phyloP scores from a whole-genome alignment of 2,329 filamentous ascomycete species.

The Penicillium sclerotiorum region DNA sequence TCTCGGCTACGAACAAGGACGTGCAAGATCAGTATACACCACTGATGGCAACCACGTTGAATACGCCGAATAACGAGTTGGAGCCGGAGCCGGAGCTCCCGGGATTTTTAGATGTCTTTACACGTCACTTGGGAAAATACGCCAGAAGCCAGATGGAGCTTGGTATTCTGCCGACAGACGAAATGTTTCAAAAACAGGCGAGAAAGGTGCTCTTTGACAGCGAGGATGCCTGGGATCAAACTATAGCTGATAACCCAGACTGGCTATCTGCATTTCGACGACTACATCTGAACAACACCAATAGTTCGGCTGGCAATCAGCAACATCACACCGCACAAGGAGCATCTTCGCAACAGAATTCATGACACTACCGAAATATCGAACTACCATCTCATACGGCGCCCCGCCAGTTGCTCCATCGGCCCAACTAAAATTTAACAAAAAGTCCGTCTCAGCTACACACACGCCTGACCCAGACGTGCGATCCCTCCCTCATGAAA shows the following conservation, averaged over 20 bases:
- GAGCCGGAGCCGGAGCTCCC: slow-evolving; percentile 4
- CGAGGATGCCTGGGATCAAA: slow-evolving; percentile 54
- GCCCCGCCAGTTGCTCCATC: no score
- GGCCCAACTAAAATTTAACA: no score
- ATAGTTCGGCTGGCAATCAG: not conserved
- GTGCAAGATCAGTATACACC: slow-evolving; percentile 18
- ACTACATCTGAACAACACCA: slow-evolving; percentile 7
- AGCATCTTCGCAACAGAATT: no score
- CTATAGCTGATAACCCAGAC: slow-evolving; percentile 29
- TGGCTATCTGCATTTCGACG: slow-evolving; percentile 25
- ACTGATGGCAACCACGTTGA: slow-evolving; percentile 11
- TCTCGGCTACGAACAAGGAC: slow-evolving; percentile 18
- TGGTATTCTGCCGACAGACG: slow-evolving; percentile 47
- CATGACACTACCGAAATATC: no score
- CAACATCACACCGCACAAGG: no score
- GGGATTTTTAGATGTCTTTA: slow-evolving; percentile 20
- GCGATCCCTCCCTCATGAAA: no score
- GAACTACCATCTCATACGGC: no score
- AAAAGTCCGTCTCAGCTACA: no score
- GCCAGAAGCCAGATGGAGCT: slow-evolving; percentile 17
- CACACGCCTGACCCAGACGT: no score
- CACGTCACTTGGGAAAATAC: slow-evolving; percentile 21
- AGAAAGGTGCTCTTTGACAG: slow-evolving; percentile 52
- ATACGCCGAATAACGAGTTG: not conserved
- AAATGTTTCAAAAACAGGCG: slow-evolving; percentile 52